A percentile compares a stretch with the other conserved stretches of the same genome.
phyloP scores from a whole-genome alignment of 2,329 filamentous ascomycete species.

The Aspergillus piperis region DNA sequence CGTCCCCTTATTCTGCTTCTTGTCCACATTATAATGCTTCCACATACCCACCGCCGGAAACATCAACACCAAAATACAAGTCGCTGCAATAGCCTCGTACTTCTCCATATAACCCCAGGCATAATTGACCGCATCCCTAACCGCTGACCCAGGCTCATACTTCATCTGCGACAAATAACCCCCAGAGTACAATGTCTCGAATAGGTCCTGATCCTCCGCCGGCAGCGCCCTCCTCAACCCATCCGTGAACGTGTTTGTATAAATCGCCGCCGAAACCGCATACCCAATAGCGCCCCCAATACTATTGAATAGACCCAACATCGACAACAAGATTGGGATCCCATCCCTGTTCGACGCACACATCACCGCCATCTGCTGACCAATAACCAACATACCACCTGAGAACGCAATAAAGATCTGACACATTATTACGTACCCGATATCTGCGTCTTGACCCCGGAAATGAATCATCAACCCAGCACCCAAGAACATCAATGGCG shows the following conservation, averaged over 20 bases:
- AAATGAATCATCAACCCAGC: constrained; percentile 60
- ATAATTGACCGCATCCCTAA: constrained; percentile 31
- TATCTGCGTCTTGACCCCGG: constrained; percentile 50
- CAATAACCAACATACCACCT: constrained; percentile 57
- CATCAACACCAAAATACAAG: constrained; percentile 26
- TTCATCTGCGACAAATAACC: constrained; percentile 30
- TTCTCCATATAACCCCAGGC: constrained; percentile 36
- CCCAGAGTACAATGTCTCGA: constrained; percentile 25
- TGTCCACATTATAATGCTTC: constrained; percentile 32
- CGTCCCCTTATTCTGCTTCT: constrained; percentile 33
- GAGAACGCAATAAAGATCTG: constrained; percentile 59
- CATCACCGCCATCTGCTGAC: constrained; percentile 61
- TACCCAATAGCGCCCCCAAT: constrained; percentile 40
- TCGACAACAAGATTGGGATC: constrained; percentile 49
- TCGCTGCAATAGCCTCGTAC: constrained; percentile 30
- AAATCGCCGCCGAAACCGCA: constrained; percentile 50
- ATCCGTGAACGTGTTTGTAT: constrained; percentile 58
- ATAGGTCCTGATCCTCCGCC: constrained; percentile 19
- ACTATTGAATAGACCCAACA: constrained; percentile 38
- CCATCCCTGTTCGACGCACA: constrained; percentile 57
- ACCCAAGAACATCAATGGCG: constrained; percentile 55
- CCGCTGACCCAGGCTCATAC: constrained; percentile 29
- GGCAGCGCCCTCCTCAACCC: constrained; percentile 39
- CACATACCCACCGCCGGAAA: constrained; percentile 29
- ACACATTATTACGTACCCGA: constrained; percentile 57